Base-by-base conservation (phyloP, 768 basidiomycete species). In the Cyathus striatus region DNA sequence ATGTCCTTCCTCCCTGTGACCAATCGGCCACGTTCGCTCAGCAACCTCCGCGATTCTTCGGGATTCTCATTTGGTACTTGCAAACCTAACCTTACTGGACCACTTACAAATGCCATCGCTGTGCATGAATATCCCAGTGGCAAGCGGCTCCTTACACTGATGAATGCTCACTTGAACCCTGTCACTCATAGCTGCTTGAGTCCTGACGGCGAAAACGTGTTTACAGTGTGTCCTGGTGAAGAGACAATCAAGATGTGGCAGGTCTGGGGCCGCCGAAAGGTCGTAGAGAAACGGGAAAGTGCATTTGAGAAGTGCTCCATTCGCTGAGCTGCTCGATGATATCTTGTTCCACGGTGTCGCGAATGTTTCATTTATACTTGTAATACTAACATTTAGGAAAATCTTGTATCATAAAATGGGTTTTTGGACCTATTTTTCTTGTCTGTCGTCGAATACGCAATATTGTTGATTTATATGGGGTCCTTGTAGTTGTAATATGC, bases 221-320 rank as follows among this genome's bases (percentile, higher is more conserved):
- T 83, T 51, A 82, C 83, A 23, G 72, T 81, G 6, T 82, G 77
- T 44, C 77, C 80, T 1, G 62, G 58, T 21, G 83, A 84, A 49
- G 79, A 84, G 57, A 75, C 78, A 36, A 81, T 85, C 62, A 83
- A 82, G 63, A 79, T 83, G 73, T 85, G 81, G 75, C 77, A 79
- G 48, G 79, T 84, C 23, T 85, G 82, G 83, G 61, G 57, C n/a
- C 56, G 60, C 40, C 60, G 65, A 21, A 47, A 56, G 25, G 53
- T 57, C 22, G 52, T 48, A 21, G 55, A 53, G 43, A 68, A 59
- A 51, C 56, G 57, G 44, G 64, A 64, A 51, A 73, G 70, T 45
- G 65, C 68, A 14, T 76, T 76, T 49, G 70, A 72, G 44, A 69
- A 61, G 41, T 75, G 65, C 52, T 55, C 55, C 26, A 75, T 76